Percentiles rank a stretch among this genome's conserved stretches.
These are phyloP conservation scores for Tausonia pullulans DNA, from an alignment of 1,284 basidiomycete genomes.

Conservation along the genomic window DNA sequence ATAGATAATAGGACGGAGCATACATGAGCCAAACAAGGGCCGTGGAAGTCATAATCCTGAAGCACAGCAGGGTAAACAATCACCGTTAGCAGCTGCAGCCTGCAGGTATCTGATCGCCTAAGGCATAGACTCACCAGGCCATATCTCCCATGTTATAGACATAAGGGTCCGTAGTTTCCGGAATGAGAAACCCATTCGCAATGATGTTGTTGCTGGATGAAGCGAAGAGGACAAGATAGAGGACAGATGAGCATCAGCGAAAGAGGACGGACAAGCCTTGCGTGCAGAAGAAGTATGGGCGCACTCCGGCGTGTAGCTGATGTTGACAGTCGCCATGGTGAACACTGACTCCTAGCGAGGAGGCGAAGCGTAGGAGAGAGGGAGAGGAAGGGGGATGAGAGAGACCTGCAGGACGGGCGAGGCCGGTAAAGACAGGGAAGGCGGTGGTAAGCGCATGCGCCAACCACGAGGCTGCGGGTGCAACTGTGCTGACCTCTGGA, in stretches of 20 bases:
- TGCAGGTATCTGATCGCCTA: not conserved
- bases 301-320: not conserved
- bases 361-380: too few species aligned
- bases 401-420: too few species aligned
- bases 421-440: too few species aligned
- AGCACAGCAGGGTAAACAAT: not conserved
- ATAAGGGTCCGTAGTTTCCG: not conserved
- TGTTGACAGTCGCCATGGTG: conserved; percentile 2
- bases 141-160: conserved; percentile 16
- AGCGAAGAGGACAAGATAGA: not conserved
- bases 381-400: too few species aligned
- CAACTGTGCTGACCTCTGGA: too few species aligned
- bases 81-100: not conserved
- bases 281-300: not conserved
- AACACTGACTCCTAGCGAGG: too few species aligned
- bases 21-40: conserved; percentile 12
- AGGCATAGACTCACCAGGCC: conserved; percentile 5
- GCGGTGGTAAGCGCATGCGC: too few species aligned
- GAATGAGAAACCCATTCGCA: not conserved
- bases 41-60: not conserved
- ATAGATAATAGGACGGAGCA: not conserved
- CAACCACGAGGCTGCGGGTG: too few species aligned
- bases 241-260: not conserved
- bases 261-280: not conserved
- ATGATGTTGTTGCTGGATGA: not conserved